These are phyloP conservation scores for Paecilomyces niveus DNA, from an alignment of 2,329 filamentous ascomycete genomes.

Conservation along the genomic window DNA sequence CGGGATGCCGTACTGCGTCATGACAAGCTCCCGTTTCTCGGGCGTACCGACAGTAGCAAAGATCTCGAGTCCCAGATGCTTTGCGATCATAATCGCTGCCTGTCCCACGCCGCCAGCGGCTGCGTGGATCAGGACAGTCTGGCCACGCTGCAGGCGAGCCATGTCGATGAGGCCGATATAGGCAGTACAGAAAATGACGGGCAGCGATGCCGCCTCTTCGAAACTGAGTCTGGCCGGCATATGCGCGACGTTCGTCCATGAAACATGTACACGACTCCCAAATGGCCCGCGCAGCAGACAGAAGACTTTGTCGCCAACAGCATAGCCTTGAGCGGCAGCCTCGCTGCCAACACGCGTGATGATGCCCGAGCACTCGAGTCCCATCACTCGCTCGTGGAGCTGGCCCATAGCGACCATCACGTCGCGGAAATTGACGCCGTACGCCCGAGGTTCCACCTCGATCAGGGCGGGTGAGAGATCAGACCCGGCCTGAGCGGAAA, in stretches of 20 bases:
- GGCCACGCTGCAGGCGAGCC: background rate
- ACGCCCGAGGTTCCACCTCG: constrained; percentile 28
- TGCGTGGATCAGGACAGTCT: constrained; percentile 8
- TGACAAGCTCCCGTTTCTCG: constrained; percentile 3
- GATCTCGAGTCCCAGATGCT: background rate
- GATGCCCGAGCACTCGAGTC: constrained; percentile 29
- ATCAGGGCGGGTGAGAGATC: constrained; percentile 15
- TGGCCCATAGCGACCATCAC: constrained; percentile 29
- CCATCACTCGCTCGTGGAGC: constrained; percentile 11
- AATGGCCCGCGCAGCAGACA: constrained; percentile 18
- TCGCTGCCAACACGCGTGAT: constrained; percentile 14
- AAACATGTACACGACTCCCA: constrained; percentile 14
- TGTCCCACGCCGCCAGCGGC: constrained; percentile 5
- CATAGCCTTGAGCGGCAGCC: constrained; percentile 11
- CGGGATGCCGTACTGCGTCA: constrained; percentile 5
- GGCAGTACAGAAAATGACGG: constrained; percentile 1
- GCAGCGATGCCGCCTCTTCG: constrained; percentile 13
- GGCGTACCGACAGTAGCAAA: background rate
- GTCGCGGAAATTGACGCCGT: constrained; percentile 41
- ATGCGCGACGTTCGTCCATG: constrained; percentile 14
- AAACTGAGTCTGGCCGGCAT: constrained; percentile 35
- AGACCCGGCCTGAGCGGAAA: background rate
- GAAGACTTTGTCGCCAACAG: constrained; percentile 29
- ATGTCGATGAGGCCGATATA: constrained; percentile 1
- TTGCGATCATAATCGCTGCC: constrained; percentile 1